Evolutionary conservation across 1,139 yeast species (phyloP).

Genomic region (Hansenula sp.): DNA sequence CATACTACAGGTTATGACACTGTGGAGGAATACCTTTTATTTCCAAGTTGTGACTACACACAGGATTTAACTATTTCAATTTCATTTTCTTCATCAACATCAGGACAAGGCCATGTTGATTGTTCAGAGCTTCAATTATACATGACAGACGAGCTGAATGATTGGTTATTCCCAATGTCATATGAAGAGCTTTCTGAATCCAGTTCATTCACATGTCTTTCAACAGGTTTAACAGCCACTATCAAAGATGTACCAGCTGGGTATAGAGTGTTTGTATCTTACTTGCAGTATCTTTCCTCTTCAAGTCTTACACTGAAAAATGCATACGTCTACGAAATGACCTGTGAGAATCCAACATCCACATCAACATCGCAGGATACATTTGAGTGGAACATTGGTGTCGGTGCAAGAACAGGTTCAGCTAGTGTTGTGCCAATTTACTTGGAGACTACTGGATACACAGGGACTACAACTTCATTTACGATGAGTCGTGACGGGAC

Average conservation of each 20-base stretch:
- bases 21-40: constrained; percentile 23
- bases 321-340: not conserved
- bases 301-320: not conserved
- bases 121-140: constrained; percentile 22
- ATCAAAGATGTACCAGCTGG: constrained; percentile 12
- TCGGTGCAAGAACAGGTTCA: not conserved
- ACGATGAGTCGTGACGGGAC: not conserved
- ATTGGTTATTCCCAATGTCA: constrained; percentile 23
- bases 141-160: constrained; percentile 22
- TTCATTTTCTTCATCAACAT: no score
- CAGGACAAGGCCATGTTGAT: constrained; percentile 19
- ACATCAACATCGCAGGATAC: not conserved
- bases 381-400: not conserved
- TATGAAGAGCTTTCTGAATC: constrained; percentile 14
- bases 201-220: constrained; percentile 20
- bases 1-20: constrained; percentile 22
- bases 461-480: not conserved
- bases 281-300: constrained; percentile 11
- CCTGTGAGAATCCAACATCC: not conserved
- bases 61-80: constrained; percentile 1
- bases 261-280: constrained; percentile 13
- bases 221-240: not conserved
- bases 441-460: not conserved
- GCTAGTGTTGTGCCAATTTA: not conserved
- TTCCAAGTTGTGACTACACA: constrained; percentile 22